Evolutionary conservation across 2,329 filamentous ascomycete species (phyloP), one percentile per base, ranked within the genome.

Genomic region (Neofusicoccum laricinum): DNA sequence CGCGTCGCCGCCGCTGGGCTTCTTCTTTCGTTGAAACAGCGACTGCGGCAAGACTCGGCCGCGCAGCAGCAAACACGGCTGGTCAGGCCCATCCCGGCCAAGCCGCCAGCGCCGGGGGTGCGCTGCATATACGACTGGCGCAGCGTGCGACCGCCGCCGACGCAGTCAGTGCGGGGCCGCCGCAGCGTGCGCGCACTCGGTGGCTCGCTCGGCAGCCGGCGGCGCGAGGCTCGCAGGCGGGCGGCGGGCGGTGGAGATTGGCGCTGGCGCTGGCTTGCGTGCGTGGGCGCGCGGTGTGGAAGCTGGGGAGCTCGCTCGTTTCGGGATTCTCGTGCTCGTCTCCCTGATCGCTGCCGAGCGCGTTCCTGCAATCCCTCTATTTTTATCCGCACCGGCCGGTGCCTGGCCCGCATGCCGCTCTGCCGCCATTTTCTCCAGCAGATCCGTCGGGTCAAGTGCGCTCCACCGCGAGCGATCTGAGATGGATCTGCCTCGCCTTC

Each of bases 301-400:
- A 34, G 55, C 55, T 32, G 11, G 53, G 55, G 25, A 15, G 40
- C 25, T 21, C 15, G 55, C 55, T 59, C 55, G 55, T 59, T 59
- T 59, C 55, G 55, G 11, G 41, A 38, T 59, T 48, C 15, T 59
- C 41, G 55, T 59, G 40, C 19, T 58, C 51, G 51, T 41, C 15
- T 17, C 53, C 40, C 12, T 58, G 53, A 34, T 45, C 50, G 34
- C 50, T 53, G 50, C 49, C 49, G 49, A 51, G 49, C 49, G 49
- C 50, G 40, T 46, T 59, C 55, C 55, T 59, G 55, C 41, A 59
- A 59, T 59, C 55, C 30, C 40, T 59, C 55, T 59, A 59, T 59
- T 59, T 59, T 59, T 59, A 46, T 36, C 55, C 40, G 8, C n/a
- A 14, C 45, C 10, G 8, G 6, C 45, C 25, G 32, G 48, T 50